A percentile compares a stretch with the other conserved stretches of the same genome.
phyloP scores from a whole-genome alignment of 495 filamentous ascomycete genomes.

The Oidiodendron maius region DNA sequence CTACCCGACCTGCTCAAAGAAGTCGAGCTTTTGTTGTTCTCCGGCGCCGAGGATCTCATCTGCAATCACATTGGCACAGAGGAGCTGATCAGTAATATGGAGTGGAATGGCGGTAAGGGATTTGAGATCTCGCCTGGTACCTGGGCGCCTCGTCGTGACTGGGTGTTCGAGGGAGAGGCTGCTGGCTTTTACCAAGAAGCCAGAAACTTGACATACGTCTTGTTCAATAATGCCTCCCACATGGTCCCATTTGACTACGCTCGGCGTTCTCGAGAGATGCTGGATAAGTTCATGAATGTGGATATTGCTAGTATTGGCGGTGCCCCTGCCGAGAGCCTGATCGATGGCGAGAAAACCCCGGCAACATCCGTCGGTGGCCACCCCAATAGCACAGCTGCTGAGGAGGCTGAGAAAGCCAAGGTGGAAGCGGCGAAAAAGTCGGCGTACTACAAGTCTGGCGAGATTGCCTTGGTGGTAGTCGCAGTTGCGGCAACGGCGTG shows the following conservation, averaged over 20 bases:
- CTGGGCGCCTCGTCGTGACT: constrained; percentile 85
- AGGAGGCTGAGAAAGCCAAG: constrained; percentile 65
- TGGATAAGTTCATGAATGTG: constrained; percentile 91
- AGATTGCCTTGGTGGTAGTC: constrained; percentile 82
- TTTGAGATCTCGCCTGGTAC: constrained; percentile 87
- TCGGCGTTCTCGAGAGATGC: constrained; percentile 86
- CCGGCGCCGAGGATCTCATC: constrained; percentile 88
- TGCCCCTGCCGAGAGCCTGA: constrained; percentile 70
- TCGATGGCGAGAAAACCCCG: constrained; percentile 85
- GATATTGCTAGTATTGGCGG: constrained; percentile 91
- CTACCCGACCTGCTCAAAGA: constrained; percentile 73
- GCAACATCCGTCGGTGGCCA: constrained; percentile 86
- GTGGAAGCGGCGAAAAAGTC: constrained; percentile 84
- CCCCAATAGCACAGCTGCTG: constrained; percentile 68
- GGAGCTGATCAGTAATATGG: constrained; percentile 81
- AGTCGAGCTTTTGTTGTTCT: constrained; percentile 79
- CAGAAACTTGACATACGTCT: constrained; percentile 88
- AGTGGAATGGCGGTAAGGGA: constrained; percentile 84
- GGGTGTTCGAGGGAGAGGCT: constrained; percentile 87
- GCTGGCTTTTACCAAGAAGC: constrained; percentile 93
- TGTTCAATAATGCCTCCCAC: constrained; percentile 92
- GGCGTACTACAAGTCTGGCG: constrained; percentile 87
- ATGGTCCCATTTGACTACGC: constrained; percentile 97
- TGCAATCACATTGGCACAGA: constrained; percentile 98
- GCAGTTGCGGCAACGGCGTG: constrained; percentile 69